Percentiles rank a stretch among this genome's conserved stretches.
Evolutionary conservation across 768 basidiomycete genomes (phyloP).

Genomic region (Leccinum sublutescens): DNA sequence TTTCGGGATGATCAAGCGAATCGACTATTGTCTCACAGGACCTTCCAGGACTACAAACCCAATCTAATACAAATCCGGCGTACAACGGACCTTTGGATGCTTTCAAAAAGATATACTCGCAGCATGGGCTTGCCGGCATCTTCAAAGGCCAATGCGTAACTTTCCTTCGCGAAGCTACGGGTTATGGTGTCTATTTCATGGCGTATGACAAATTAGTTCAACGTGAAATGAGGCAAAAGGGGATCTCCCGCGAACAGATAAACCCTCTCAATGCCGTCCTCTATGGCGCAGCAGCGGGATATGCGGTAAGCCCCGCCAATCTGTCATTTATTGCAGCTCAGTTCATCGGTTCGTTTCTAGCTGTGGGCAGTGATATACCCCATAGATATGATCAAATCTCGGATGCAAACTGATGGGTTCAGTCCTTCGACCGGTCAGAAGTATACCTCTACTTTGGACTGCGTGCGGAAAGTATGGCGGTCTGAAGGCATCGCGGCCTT

Average conservation of each 20-base stretch:
- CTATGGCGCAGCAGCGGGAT: constrained; percentile 91
- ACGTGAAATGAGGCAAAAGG: constrained; percentile 72
- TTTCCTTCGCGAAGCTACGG: constrained; percentile 75
- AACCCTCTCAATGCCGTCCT: constrained; percentile 73
- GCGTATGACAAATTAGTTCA: constrained; percentile 92
- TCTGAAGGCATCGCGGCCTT: constrained; percentile 85
- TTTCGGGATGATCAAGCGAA: neutral
- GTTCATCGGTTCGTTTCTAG: constrained; percentile 36
- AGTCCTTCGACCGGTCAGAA: constrained; percentile 70
- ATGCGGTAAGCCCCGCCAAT: constrained; percentile 57
- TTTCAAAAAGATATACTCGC: constrained; percentile 74
- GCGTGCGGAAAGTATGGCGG: constrained; percentile 77
- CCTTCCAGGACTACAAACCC: constrained; percentile 80
- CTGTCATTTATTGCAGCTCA: neutral
- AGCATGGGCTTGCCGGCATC: constrained; percentile 77
- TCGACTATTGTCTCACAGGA: constrained; percentile 4
- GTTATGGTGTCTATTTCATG: constrained; percentile 88
- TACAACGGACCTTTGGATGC: constrained; percentile 89
- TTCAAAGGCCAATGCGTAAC: constrained; percentile 94
- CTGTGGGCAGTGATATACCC: constrained; percentile 94
- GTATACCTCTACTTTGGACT: constrained; percentile 81
- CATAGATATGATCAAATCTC: constrained; percentile 94
- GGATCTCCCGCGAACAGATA: constrained; percentile 74
- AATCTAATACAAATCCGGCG: constrained; percentile 69
- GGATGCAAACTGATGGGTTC: constrained; percentile 95